Conservation (phyloP, 2,329 filamentous ascomycete genomes). For the Xylariaceae sp. region DNA sequence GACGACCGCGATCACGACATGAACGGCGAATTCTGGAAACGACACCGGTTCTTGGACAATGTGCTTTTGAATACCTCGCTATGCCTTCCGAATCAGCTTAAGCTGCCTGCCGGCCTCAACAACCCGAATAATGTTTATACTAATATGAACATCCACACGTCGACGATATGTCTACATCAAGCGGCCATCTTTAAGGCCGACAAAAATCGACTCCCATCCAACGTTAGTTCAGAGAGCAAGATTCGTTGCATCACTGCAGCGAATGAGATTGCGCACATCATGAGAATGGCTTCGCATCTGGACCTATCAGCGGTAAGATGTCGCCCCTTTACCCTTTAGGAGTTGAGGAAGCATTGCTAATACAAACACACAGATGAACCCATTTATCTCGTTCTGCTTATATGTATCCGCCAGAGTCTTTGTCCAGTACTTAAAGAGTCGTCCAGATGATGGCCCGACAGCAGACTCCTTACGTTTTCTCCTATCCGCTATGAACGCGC, state of each 20-base stretch:
- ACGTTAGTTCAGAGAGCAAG: conserved; percentile 84
- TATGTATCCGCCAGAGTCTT: conserved; percentile 96
- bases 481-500: conserved; percentile 79
- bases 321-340: not conserved
- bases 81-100: conserved; percentile 72
- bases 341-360: not conserved
- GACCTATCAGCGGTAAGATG: conserved; percentile 73
- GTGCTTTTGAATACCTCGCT: conserved; percentile 83
- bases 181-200: conserved; percentile 97
- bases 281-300: conserved; percentile 89
- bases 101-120: conserved; percentile 67
- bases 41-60: conserved; percentile 83
- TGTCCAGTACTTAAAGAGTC: conserved; percentile 90
- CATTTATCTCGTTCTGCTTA: conserved; percentile 90
- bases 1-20: conserved; percentile 82
- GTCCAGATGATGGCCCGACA: conserved; percentile 76
- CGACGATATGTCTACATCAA: conserved; percentile 95
- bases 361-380: conserved; percentile 65
- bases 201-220: conserved; percentile 70
- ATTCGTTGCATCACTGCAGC: conserved; percentile 88
- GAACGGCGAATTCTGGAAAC: conserved; percentile 92
- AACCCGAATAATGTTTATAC: conserved; percentile 86
- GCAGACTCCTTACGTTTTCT: conserved; percentile 84
- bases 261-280: conserved; percentile 88
- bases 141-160: conserved; percentile 96